Evolutionary conservation across 1,139 yeast species (phyloP), one percentile per base, ranked within the genome.

Genomic region (Suhomyces bribrorum): DNA sequence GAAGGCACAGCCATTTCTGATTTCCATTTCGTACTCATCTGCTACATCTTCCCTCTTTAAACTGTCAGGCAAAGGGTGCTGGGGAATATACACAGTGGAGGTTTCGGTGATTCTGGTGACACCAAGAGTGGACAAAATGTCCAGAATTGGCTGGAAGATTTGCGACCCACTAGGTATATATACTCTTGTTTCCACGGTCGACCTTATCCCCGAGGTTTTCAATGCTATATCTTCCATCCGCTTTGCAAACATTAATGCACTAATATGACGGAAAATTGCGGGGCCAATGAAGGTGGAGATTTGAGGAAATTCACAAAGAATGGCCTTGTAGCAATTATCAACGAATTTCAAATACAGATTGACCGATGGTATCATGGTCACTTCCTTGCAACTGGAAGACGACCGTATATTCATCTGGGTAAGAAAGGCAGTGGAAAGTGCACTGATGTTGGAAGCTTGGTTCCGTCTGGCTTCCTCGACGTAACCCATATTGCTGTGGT

Each of bases 1-100:
- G 24, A 39, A 39, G 12, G 43, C 43, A 32, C 43, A 39, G 5
- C 43, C 43, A 22, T 28, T 32, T 35, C 43, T 35, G 13, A 39
- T 39, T 24, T 39, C 43, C 33, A 35, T 25, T 13, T 39, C 43
- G 23, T 39, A 39, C 6, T 32, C 37, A 17, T 32, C 31, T 4
- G 31, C 31, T 3, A 39, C 39, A 3, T 36, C 34, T 17, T 39
- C 39, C 20, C 43, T 26, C 15, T 31, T 39, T 17, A 14, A 13
- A 5, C 32, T 34, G 16, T 35, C 23, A 14, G 43, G 43, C 7
- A 39, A 34, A 9, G 43, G 43, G 15, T 39, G 43, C 6, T 20
- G 32, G 7, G 43, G 43, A 24, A 39, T 36, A 15, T 39, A 39
- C 11, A 35, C 31, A 18, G 39, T 39, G 5, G 39, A 39, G 7